Base-by-base conservation (phyloP, 2,329 filamentous ascomycete genomes). In the Pseudopyricularia javanii region DNA sequence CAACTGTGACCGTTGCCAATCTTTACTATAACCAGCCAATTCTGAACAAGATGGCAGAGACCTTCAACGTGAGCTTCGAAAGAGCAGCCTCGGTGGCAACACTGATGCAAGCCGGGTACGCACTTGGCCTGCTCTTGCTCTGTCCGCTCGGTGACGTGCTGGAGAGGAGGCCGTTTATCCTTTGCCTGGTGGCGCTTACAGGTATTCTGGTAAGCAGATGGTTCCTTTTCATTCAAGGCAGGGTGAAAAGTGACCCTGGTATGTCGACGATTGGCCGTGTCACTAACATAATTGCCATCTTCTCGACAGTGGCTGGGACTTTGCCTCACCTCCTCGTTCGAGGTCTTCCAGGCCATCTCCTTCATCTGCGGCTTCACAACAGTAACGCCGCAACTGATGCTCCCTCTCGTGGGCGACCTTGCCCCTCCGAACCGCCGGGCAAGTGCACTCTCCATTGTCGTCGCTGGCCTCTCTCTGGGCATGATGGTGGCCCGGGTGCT, bases 1-100 rank as follows among this genome's bases (percentile, higher is more conserved):
- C 70, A 0, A 76, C 82, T 4, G 82, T 88, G 58, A 88, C 85
- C 1, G 87, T 91, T 7, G 86, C 86, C 17, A 91, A 91, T 59
- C 70, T 91, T 3, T 91, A 91, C 68, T 60, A 91, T 66, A 87
- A 79, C 55, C 86, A 91, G 60, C 86, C 88, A 0, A 86, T 91
- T 48, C 70, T 91, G 24, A 88, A 90, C 61, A 79, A 86, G 50
- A 74, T 93, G 40, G 86, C 88, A 0, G 64, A 73, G 9, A 83
- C 86, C 15, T 91, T 93, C 61, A 61, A 75, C 52, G 83, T 91
- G 49, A 75, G 74, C 8, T 85, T 88, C 60, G 85, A 88, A 60
- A 72, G 76, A 52, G 80, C 86, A 0, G 77, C 77, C 1, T 68
- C 73, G 40, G 81, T 91, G 24, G 86, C 88, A 1, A 91, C 88